Conservation (phyloP, 2,329 filamentous ascomycete genomes). For the Fusarium caatingaense region DNA sequence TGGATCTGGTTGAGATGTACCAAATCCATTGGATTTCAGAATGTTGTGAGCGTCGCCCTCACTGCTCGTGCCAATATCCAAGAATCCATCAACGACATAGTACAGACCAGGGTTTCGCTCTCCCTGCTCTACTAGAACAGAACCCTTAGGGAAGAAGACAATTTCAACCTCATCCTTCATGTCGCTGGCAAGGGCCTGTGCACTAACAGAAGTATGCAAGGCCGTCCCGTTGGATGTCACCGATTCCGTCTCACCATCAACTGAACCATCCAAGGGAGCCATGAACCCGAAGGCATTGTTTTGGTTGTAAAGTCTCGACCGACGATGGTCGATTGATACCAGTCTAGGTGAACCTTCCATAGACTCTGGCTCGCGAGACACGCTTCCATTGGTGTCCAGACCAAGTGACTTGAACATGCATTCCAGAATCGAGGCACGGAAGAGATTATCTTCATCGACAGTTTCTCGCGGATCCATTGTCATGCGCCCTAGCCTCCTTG, state of each 20-base stretch:
- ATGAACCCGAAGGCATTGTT: constrained; percentile 92
- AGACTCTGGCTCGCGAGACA: constrained; percentile 76
- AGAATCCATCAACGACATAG: constrained; percentile 96
- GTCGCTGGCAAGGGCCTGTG: constrained; percentile 77
- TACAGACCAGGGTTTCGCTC: constrained; percentile 97
- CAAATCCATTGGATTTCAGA: constrained; percentile 46
- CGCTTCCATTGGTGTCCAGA: constrained; percentile 74
- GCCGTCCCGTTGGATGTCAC: constrained; percentile 77
- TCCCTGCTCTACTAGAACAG: constrained; percentile 94
- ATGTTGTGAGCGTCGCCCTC: constrained; percentile 50
- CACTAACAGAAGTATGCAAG: constrained; percentile 70
- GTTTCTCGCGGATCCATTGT: constrained; percentile 79
- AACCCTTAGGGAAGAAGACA: constrained; percentile 95
- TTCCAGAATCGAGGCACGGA: constrained; percentile 89
- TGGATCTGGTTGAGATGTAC: constrained; percentile 35
- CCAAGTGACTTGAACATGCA: constrained; percentile 97
- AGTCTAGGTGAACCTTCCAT: constrained; percentile 87
- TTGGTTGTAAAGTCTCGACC: constrained; percentile 76
- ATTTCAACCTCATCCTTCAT: constrained; percentile 95
- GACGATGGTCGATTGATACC: constrained; percentile 83
- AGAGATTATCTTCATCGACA: constrained; percentile 87
- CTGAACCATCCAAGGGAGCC: constrained; percentile 79
- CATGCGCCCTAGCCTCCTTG: constrained; percentile 61
- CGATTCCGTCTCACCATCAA: constrained; percentile 88
- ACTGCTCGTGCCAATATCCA: constrained; percentile 87